These are phyloP conservation scores for Globomyces pollinis-pini DNA, from an alignment of 192 early-diverging fungal species.

Conservation along the genomic window DNA sequence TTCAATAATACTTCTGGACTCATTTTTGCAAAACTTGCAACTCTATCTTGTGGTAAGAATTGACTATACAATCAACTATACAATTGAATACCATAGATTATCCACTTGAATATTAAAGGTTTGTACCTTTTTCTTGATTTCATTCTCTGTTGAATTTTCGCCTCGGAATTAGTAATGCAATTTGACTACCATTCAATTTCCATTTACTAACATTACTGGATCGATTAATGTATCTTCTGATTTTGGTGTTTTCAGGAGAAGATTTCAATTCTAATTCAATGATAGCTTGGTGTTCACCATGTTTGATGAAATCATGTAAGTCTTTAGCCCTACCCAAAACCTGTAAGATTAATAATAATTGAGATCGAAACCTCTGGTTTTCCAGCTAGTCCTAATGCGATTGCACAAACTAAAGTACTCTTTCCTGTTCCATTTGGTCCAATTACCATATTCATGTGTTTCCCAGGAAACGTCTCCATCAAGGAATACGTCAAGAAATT, in stretches of 20 bases:
- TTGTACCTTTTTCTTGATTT: conserved; percentile 55
- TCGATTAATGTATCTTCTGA: conserved; percentile 25
- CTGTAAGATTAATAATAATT: conserved; percentile 34
- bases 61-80: conserved; percentile 59
- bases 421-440: conserved; percentile 81
- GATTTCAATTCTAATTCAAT: conserved; percentile 85
- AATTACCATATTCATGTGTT: conserved; percentile 96
- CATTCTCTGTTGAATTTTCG: conserved; percentile 46
- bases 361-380: conserved; percentile 48
- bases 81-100: conserved; percentile 73
- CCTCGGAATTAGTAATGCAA: conserved; percentile 36
- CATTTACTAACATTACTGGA: conserved; percentile 63
- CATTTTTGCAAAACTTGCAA: conserved; percentile 87
- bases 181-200: conserved; percentile 77
- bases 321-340: conserved; percentile 82
- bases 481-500: conserved; percentile 96
- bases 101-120: conserved; percentile 83
- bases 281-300: conserved; percentile 64
- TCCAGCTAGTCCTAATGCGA: conserved; percentile 89
- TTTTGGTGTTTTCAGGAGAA: conserved; percentile 7
- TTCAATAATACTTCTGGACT: conserved; percentile 63
- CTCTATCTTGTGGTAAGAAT: conserved; percentile 94
- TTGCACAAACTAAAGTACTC: conserved; percentile 88
- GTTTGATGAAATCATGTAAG: conserved; percentile 87
- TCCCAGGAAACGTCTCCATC: conserved; percentile 79